Evolutionary conservation across 2,329 filamentous ascomycete genomes (phyloP), one percentile per base, ranked within the genome.

Genomic region (Penicillium sp.): DNA sequence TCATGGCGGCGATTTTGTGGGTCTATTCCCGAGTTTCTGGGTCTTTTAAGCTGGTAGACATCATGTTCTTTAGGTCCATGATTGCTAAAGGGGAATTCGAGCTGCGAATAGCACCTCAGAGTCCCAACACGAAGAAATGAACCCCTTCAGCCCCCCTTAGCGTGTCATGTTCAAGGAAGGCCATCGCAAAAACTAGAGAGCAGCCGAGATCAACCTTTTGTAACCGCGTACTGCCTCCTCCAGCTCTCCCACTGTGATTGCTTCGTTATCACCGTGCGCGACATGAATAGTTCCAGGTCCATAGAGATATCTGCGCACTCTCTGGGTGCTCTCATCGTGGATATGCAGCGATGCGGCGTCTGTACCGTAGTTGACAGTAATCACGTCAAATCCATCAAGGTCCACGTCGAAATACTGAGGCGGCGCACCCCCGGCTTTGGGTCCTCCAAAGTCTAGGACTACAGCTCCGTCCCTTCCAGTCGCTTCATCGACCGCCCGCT

Each of bases 291-390:
- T 89, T 0, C 85, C 85, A 1, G 85, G 85, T 0, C 85, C 85
- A 68, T 61, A 61, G 13, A 61, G 22, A 56, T 58, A 61, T n/a
- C 56, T 37, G n/a, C 48, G 48, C 8, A 51, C 48, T 25, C 37
- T 53, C 5, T 22, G n/a, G 35, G 6, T 28, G 5, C 22, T 22
- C 19, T 53, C 13, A 22, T 51, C 28, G 11, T 51, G 48, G n/a
- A 51, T 51, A 35, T 51, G 48, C 4, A 53, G 35, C 10, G 51
- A 52, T 1, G 92, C 90, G 25, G 97, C 88, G 75, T 98, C 94
- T 0, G 94, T 97, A 8, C 93, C 94, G 71, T 97, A 97, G 73
- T 96, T 97, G 51, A 93, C 91, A 0, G 90, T 88, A 55, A 90
- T 86, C 0, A 84, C 88, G 13, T 95, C 88, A 65, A 97, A 97